Conservation (phyloP, 495 filamentous ascomycete species). For the Trichoderma parareesei region DNA sequence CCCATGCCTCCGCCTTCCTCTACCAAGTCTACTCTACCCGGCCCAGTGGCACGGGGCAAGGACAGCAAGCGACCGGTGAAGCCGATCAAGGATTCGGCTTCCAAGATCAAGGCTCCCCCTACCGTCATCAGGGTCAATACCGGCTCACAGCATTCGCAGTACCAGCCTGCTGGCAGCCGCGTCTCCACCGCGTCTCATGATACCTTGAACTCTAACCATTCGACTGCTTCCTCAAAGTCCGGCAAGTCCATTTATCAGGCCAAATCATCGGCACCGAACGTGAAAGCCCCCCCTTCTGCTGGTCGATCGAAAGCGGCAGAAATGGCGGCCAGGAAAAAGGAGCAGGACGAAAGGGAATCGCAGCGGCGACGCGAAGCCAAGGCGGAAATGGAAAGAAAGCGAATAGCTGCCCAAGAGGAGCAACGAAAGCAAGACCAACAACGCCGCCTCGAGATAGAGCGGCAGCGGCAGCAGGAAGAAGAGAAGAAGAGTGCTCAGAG, state of each 20-base stretch:
- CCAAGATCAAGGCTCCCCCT: constrained; percentile 64
- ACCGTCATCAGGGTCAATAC: constrained; percentile 74
- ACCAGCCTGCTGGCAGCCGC: constrained; percentile 51
- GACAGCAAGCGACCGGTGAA: constrained; percentile 57
- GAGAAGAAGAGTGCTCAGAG: constrained; percentile 62
- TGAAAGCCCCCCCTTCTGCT: constrained; percentile 62
- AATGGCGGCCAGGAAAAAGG: constrained; percentile 64
- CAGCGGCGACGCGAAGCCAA: constrained; percentile 74
- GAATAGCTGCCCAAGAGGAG: constrained; percentile 53
- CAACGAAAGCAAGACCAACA: constrained; percentile 44
- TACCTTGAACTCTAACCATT: constrained; percentile 36
- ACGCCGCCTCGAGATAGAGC: constrained; percentile 40
- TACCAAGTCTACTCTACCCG: constrained; percentile 39
- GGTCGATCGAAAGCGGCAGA: constrained; percentile 54
- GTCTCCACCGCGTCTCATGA: constrained; percentile 54
- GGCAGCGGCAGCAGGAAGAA: constrained; percentile 42
- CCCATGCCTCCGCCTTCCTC: constrained; percentile 48
- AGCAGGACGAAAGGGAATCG: constrained; percentile 69
- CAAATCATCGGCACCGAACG: constrained; percentile 54
- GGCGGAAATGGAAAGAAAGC: constrained; percentile 67
- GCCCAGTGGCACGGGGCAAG: constrained; percentile 42
- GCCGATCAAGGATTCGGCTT: constrained; percentile 56
- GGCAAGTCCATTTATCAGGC: constrained; percentile 60
- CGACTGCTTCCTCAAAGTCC: constrained; percentile 46
- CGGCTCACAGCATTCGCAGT: constrained; percentile 51